These are phyloP conservation scores for Calonectria multiphialidica DNA, from an alignment of 2,329 filamentous ascomycete genomes.

Conservation along the genomic window DNA sequence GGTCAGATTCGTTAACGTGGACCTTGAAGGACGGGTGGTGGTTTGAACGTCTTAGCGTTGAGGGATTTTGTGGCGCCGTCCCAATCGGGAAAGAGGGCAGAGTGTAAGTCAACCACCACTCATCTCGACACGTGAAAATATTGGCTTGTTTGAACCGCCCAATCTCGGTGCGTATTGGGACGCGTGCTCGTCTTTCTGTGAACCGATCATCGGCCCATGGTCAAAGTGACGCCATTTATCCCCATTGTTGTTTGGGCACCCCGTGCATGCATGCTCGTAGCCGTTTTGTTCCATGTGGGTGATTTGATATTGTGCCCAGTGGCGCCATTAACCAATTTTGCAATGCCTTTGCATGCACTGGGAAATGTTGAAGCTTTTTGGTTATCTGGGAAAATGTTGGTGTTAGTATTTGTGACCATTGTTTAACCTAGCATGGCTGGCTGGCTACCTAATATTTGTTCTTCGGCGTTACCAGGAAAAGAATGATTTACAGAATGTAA, in stretches of 20 bases:
- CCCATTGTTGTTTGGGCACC: no score
- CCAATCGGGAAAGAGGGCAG: constrained; percentile 1
- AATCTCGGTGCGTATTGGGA: background rate
- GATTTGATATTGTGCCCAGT: background rate
- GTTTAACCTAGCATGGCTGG: no score
- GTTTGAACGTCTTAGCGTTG: background rate
- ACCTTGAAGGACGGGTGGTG: background rate
- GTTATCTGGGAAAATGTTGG: no score
- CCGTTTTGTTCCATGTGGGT: background rate
- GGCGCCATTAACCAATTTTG: no score
- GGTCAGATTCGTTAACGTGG: background rate
- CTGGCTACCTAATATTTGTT: no score
- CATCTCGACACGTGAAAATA: background rate
- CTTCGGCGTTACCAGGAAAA: no score
- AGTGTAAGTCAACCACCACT: constrained; percentile 1
- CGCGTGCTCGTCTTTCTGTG: background rate
- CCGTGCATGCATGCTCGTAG: no score
- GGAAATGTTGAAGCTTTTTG: no score
- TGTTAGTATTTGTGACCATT: no score
- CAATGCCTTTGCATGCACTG: no score
- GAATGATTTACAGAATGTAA: no score
- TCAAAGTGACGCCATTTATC: background rate
- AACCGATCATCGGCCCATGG: no score
- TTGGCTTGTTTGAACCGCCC: background rate
- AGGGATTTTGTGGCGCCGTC: constrained; percentile 18